Evolutionary conservation across 768 basidiomycete genomes (phyloP).

Genomic region (Tephrocybe rancida): DNA sequence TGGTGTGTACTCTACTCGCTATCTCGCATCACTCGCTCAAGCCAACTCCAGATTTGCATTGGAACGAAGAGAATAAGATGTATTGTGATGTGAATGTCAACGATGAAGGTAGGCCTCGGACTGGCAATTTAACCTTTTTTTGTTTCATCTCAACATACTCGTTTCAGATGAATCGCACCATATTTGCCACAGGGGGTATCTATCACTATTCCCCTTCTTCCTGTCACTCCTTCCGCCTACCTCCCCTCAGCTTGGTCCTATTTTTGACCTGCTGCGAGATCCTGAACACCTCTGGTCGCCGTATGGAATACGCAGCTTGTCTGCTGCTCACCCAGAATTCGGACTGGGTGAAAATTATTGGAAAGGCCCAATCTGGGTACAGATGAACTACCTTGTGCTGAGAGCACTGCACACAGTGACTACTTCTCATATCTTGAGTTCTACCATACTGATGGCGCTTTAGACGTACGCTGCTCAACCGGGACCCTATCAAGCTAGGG

Average conservation of each 20-base stretch:
- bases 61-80: conserved; percentile 88
- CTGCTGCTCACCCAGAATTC: conserved; percentile 86
- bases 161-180: conserved; percentile 84
- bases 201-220: conserved; percentile 93
- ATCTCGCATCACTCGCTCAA: background rate
- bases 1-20: conserved; percentile 45
- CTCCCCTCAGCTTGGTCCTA: conserved; percentile 80
- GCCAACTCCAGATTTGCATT: conserved; percentile 76
- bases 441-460: background rate
- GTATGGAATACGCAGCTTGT: conserved; percentile 87
- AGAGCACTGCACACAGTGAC: conserved; percentile 74
- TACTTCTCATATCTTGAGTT: background rate
- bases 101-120: conserved; percentile 66
- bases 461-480: conserved; percentile 77
- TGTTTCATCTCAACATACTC: background rate
- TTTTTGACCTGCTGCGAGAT: conserved; percentile 78
- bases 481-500: conserved; percentile 81
- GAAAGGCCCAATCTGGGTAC: conserved; percentile 96
- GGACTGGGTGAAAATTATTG: conserved; percentile 96
- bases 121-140: conserved; percentile 6
- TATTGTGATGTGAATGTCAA: conserved; percentile 91
- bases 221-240: conserved; percentile 75
- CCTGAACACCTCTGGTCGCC: conserved; percentile 90
- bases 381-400: conserved; percentile 94
- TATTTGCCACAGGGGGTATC: conserved; percentile 90